These are phyloP conservation scores for Aeschynomene evenia DNA, from an alignment of 306 rosid genomes.

Conservation along the genomic window DNA sequence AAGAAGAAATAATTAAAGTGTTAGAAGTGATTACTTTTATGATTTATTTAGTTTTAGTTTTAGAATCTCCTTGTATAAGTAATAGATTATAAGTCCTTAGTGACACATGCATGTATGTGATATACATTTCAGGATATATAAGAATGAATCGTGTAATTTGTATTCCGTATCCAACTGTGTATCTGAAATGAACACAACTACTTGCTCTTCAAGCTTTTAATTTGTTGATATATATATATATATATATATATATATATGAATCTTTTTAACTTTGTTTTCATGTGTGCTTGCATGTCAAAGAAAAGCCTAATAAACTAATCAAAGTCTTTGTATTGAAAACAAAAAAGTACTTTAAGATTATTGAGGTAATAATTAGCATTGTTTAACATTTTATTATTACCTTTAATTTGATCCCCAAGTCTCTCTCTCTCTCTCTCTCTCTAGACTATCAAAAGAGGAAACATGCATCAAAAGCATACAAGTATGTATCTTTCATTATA, in stretches of 20 bases:
- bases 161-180: not conserved
- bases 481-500: constrained; percentile 41
- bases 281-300: not conserved
- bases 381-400: not conserved
- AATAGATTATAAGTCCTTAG: too few species aligned
- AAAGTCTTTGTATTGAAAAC: not conserved
- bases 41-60: too few species aligned
- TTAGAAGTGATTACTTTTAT: too few species aligned
- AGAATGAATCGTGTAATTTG: not conserved
- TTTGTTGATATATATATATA: too few species aligned
- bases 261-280: not conserved
- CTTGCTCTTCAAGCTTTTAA: not conserved
- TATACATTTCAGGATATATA: not conserved
- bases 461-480: constrained; percentile 53
- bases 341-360: not conserved
- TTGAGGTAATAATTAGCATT: not conserved
- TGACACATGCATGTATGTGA: not conserved
- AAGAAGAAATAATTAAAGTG: too few species aligned
- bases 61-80: too few species aligned
- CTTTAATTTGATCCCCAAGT: not conserved
- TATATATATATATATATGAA: too few species aligned
- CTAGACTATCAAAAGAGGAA: constrained; percentile 6
- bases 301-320: not conserved
- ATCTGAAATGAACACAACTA: not conserved
- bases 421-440: not conserved